Base-by-base conservation (phyloP, 371 early-diverging fungal genomes). In the Mortierella sp. region DNA sequence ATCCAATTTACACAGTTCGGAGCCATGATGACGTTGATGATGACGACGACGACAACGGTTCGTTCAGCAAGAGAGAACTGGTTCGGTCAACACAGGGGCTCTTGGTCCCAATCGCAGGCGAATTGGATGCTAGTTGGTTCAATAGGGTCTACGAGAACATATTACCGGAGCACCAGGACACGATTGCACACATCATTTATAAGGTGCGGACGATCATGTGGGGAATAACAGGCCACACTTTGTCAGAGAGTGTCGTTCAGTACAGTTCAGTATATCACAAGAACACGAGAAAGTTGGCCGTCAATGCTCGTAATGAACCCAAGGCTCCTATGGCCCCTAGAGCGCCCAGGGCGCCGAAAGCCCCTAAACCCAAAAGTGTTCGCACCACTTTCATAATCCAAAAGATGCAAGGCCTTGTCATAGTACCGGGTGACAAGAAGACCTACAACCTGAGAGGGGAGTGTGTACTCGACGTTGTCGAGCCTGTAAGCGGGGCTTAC, bases 381-480 rank as follows among this genome's bases (percentile, higher is more conserved):
- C 65, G 49, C 40, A 12, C 46, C 25, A 34, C 25, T 8, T n/a
- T 25, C 19, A 55, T 63, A 45, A 28, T 19, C 12, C 40, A 51
- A 0, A 47, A 21, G 17, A 16, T 71, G 28, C 9, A 22, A 1
- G 65, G 72, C 7, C 49, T 71, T 12, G 22, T 41, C 37, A 49
- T 65, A 29, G 53, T 1, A 3, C n/a, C 13, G 2, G 54, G 48
- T 8, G 2, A 10, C 7, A 55, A 16, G 21, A 19, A 25, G 5
- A 71, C 72, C 0, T 71, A 49, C 57, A 61, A 65, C 1, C 29
- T 71, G 24, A 65, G 57, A 22, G 71, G 71, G 6, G 43, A 47
- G 10, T 10, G 60, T 21, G 31, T 29, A 9, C 60, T 71, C 0
- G 53, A 57, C 0, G 19, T 57, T 27, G 54, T 65, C 1, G 49